Conservation (phyloP, 305 asterid genomes). For the Ilex paraguariensis region DNA sequence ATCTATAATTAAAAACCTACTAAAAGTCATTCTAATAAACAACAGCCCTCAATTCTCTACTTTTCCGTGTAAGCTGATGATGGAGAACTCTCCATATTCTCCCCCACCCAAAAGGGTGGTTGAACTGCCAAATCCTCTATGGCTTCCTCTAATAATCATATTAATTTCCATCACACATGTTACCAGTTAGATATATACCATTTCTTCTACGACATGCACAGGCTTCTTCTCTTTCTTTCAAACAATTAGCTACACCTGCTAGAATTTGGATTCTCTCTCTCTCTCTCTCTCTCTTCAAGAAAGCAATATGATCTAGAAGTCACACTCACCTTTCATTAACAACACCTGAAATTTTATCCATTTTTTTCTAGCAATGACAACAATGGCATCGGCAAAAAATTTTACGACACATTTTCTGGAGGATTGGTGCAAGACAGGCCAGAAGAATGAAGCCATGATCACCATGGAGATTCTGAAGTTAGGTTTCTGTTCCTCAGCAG, state of each 20-base stretch:
- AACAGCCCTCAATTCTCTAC: slow-evolving; percentile 17
- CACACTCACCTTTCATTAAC: no score
- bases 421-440: no score
- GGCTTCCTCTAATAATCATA: not conserved
- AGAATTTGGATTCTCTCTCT: not conserved
- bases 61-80: slow-evolving; percentile 27
- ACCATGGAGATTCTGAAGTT: not conserved
- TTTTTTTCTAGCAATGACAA: not conserved
- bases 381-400: slow-evolving; percentile 13
- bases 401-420: not conserved
- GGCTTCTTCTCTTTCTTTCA: not conserved
- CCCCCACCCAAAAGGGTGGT: slow-evolving; percentile 32
- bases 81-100: slow-evolving; percentile 12
- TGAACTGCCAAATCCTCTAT: slow-evolving; percentile 26
- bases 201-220: slow-evolving; percentile 1
- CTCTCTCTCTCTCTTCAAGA: not conserved
- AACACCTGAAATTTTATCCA: not conserved
- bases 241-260: slow-evolving; percentile 23
- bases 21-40: no score
- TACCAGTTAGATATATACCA: not conserved
- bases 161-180: slow-evolving; percentile 8
- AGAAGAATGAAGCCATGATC: no score
- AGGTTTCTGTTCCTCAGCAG: not conserved
- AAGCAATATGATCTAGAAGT: not conserved
- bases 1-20: no score